phyloP scores from a whole-genome alignment of 2,329 filamentous ascomycete genomes.

The Fusarium heterosporum region DNA sequence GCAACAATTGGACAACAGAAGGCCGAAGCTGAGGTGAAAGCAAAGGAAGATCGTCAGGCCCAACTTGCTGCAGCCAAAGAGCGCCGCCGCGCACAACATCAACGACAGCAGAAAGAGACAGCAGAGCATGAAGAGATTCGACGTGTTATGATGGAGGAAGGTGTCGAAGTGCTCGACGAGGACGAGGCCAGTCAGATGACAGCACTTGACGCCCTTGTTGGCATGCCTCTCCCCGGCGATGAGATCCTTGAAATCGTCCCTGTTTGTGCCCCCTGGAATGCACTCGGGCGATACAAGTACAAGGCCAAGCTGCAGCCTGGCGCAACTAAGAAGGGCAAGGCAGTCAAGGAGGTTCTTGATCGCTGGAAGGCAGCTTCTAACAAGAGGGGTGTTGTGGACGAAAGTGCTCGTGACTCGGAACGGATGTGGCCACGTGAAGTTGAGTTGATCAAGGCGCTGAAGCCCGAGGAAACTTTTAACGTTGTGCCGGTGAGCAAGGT shows the following conservation, averaged over 20 bases:
- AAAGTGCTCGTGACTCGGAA: slow-evolving; percentile 72
- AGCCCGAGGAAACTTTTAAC: slow-evolving; percentile 84
- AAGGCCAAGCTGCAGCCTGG: slow-evolving; percentile 96
- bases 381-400: slow-evolving; percentile 70
- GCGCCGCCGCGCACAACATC: slow-evolving; percentile 83
- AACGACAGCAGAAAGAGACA: slow-evolving; percentile 78
- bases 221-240: slow-evolving; percentile 82
- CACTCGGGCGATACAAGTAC: slow-evolving; percentile 82
- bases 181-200: slow-evolving; percentile 66
- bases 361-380: slow-evolving; percentile 77
- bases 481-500: slow-evolving; percentile 83
- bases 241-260: slow-evolving; percentile 78
- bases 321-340: slow-evolving; percentile 91
- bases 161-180: slow-evolving; percentile 69
- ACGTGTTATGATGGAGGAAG: slow-evolving; percentile 69
- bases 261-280: slow-evolving; percentile 73
- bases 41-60: slow-evolving; percentile 74
- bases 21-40: slow-evolving; percentile 74
- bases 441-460: slow-evolving; percentile 84
- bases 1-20: slow-evolving; percentile 74
- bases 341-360: slow-evolving; percentile 88
- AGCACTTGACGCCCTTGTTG: slow-evolving; percentile 78
- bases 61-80: slow-evolving; percentile 78
- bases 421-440: slow-evolving; percentile 86
- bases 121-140: slow-evolving; percentile 81